Base-by-base conservation (phyloP, 169 alveolate genomes). In the Eimeria necatrix region DNA sequence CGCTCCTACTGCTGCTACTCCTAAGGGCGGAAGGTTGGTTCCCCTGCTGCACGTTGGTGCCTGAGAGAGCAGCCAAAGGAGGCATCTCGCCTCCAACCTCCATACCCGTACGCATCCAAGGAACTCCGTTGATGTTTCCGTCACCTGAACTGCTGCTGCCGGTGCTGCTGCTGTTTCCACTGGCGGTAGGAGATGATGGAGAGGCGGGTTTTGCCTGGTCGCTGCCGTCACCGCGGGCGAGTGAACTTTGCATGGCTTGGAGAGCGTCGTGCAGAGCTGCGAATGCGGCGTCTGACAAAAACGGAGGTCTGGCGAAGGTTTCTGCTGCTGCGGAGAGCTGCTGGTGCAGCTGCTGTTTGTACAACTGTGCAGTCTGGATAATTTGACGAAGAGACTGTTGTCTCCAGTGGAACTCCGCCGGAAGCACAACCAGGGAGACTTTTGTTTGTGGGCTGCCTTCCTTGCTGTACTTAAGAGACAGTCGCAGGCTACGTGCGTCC, bases 21-120 rank as follows among this genome's bases (percentile, higher is more conserved):
- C 74, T 81, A 70, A 49, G 32, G 90, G 71, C 51, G 71, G 49
- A 22, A 20, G 71, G 90, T 51, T 81, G 22, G 26, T 81, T 51
- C 76, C 20, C 26, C 46, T 64, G 76, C 90, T 20, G 52, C 74
- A 4, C 49, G 71, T 32, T 24, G 71, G 12, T 70, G 26, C 10
- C 90, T 14, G 2, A 51, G 12, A 81, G 24, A 18, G 90, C 90
- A 49, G 90, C 90, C 0, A 81, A 51, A 22, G 90, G 90, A 8
- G 90, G 90, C 90, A 81, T 81, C 26, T n/a, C 90, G 12, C 90
- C 90, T 52, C 90, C 90, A n/a, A 81, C 90, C 53, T 81, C 90
- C 22, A 81, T 18, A 14, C 90, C 90, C 22, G 3, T 53, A 4
- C 73, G 73, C 71, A 81, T 52, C 90, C 90, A 81, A 18, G 2